A percentile compares a stretch with the other conserved stretches of the same genome.
Conservation (phyloP, 1,139 yeast species). For the Fermentozyma sake region DNA sequence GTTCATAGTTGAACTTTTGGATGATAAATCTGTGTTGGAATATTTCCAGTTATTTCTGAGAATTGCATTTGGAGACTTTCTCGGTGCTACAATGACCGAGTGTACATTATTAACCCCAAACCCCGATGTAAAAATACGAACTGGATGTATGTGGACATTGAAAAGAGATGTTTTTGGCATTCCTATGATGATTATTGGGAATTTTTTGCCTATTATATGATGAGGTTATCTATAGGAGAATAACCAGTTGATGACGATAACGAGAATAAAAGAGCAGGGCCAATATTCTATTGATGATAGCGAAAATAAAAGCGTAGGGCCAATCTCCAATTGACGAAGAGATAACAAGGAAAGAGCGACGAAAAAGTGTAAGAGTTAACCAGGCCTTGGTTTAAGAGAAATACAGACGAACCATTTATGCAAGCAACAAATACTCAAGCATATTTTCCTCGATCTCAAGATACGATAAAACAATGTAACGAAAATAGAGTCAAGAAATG, state of each 20-base stretch:
- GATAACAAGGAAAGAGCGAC: too few species aligned
- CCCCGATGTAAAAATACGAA: slow-evolving; percentile 46
- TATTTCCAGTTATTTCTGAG: slow-evolving; percentile 82
- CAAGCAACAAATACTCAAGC: too few species aligned
- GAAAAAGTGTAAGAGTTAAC: too few species aligned
- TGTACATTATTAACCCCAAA: slow-evolving; percentile 69
- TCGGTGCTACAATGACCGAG: slow-evolving; percentile 86
- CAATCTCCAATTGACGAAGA: slow-evolving; percentile 5
- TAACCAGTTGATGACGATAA: not conserved
- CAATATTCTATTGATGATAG: too few species aligned
- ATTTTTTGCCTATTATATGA: slow-evolving; percentile 69
- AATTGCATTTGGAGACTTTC: slow-evolving; percentile 87
- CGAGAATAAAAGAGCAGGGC: too few species aligned
- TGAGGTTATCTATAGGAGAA: not conserved
- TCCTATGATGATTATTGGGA: slow-evolving; percentile 91
- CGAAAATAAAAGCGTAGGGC: too few species aligned
- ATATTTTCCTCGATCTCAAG: too few species aligned
- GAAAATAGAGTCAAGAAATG: too few species aligned
- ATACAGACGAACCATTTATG: too few species aligned
- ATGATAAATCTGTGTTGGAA: slow-evolving; percentile 80
- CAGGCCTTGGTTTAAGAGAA: too few species aligned
- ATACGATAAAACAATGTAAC: too few species aligned
- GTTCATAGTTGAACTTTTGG: slow-evolving; percentile 85
- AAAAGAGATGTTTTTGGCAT: slow-evolving; percentile 61
- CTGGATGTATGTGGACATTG: slow-evolving; percentile 87